Evolutionary conservation across 768 basidiomycete species (phyloP).

Genomic region (Chalciporus piperatus): DNA sequence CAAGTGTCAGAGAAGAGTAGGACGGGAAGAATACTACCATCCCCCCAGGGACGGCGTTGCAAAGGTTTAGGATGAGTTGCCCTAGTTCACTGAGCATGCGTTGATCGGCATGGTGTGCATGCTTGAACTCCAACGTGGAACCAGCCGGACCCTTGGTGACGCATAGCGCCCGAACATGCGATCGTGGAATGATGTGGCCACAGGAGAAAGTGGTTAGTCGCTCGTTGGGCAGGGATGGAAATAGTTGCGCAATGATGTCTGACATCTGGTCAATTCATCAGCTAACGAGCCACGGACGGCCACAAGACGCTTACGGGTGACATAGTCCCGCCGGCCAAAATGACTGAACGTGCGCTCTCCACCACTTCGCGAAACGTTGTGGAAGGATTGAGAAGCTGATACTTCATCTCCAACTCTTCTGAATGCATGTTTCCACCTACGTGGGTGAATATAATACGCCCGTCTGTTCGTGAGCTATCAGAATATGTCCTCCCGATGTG

Average conservation of each 20-base stretch:
- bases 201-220: slow-evolving; percentile 83
- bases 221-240: slow-evolving; percentile 58
- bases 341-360: slow-evolving; percentile 74
- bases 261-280: slow-evolving; percentile 55
- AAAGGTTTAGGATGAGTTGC: slow-evolving; percentile 76
- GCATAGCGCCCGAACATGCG: slow-evolving; percentile 74
- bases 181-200: slow-evolving; percentile 83
- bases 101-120: slow-evolving; percentile 64
- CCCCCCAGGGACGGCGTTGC: slow-evolving; percentile 76
- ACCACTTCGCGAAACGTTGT: slow-evolving; percentile 84
- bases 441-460: slow-evolving; percentile 64
- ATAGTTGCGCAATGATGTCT: slow-evolving; percentile 82
- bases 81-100: slow-evolving; percentile 78
- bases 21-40: slow-evolving; percentile 95
- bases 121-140: slow-evolving; percentile 76
- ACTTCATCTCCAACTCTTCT: slow-evolving; percentile 67
- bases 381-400: slow-evolving; percentile 90
- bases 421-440: slow-evolving; percentile 35
- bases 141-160: slow-evolving; percentile 75
- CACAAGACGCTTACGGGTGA: slow-evolving; percentile 67
- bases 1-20: slow-evolving; percentile 73
- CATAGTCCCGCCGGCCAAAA: slow-evolving; percentile 97
- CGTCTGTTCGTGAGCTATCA: slow-evolving; percentile 49
- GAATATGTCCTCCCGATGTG: neutral
- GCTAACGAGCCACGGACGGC: neutral